Conservation (phyloP, 192 early-diverging fungal genomes). For the Lunasporangiospora selenospora region DNA sequence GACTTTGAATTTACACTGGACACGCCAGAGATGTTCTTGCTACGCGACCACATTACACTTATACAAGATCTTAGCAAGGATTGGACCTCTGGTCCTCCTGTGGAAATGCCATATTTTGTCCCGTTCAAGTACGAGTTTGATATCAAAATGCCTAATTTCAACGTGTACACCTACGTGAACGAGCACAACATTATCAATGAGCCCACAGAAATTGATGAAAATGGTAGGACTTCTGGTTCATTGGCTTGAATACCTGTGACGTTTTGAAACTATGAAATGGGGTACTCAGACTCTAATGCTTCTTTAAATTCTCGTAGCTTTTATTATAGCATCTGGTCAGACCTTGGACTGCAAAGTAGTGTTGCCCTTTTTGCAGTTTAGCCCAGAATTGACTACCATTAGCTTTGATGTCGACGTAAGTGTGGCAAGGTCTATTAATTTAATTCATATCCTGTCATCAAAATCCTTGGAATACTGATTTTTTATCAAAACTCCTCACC, state of each 20-base stretch:
- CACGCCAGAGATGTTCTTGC: slow-evolving; percentile 60
- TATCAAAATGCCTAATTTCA: slow-evolving; percentile 53
- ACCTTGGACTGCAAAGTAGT: slow-evolving; percentile 48
- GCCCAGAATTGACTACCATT: slow-evolving; percentile 60
- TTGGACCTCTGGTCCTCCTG: slow-evolving; percentile 62
- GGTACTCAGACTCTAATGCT: slow-evolving; percentile 11
- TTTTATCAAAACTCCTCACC: neutral
- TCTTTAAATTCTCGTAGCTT: slow-evolving; percentile 22
- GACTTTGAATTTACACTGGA: slow-evolving; percentile 58
- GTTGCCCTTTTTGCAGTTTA: slow-evolving; percentile 64
- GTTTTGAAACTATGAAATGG: slow-evolving; percentile 3
- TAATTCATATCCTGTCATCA: too few species aligned
- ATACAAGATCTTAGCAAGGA: slow-evolving; percentile 78
- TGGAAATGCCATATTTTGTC: slow-evolving; percentile 67
- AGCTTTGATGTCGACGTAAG: slow-evolving; percentile 60
- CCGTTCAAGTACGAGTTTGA: slow-evolving; percentile 71
- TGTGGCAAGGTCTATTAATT: too few species aligned
- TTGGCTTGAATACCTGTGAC: neutral
- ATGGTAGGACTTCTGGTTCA: slow-evolving; percentile 57
- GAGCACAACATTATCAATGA: slow-evolving; percentile 80
- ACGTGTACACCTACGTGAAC: slow-evolving; percentile 73
- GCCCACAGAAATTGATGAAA: slow-evolving; percentile 73
- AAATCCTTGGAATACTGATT: neutral
- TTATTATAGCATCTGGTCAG: slow-evolving; percentile 52
- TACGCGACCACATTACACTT: slow-evolving; percentile 78